Conservation (phyloP, 306 rosid genomes). For the Benincasa hispida region DNA sequence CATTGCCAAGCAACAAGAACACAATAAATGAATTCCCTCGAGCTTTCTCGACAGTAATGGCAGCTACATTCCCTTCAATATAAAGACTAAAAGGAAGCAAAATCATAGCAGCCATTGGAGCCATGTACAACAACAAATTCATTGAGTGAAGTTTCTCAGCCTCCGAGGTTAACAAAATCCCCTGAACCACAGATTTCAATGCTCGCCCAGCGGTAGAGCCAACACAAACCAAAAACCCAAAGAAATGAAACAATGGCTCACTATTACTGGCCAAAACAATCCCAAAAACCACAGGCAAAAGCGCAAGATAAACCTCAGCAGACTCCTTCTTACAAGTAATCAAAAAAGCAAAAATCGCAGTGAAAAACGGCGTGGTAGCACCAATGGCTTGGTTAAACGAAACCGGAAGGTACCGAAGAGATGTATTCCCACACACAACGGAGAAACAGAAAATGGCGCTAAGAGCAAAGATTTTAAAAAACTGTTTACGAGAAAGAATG, state of each 20-base stretch:
- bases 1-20: conserved; percentile 49
- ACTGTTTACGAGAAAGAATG: conserved; percentile 47
- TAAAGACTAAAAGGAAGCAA: conserved; percentile 46
- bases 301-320: conserved; percentile 44
- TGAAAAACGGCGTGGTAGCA: conserved; percentile 60
- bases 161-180: conserved; percentile 46
- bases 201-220: conserved; percentile 70
- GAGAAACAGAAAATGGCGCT: conserved; percentile 54
- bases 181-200: conserved; percentile 60
- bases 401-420: conserved; percentile 49
- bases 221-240: conserved; percentile 47
- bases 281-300: conserved; percentile 51
- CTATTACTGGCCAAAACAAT: conserved; percentile 54
- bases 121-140: conserved; percentile 62
- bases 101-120: conserved; percentile 53
- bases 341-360: conserved; percentile 48
- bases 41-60: conserved; percentile 35
- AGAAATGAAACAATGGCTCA: conserved; percentile 50
- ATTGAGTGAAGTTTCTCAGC: conserved; percentile 61
- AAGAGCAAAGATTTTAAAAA: conserved; percentile 49
- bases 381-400: conserved; percentile 67
- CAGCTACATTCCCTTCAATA: conserved; percentile 47
- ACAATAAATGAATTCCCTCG: conserved; percentile 29
- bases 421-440: conserved; percentile 65
- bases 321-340: conserved; percentile 55